Percentiles rank a stretch among this genome's conserved stretches.
Evolutionary conservation across 2,329 filamentous ascomycete species (phyloP).

Genomic region (Aspergillus melleus): DNA sequence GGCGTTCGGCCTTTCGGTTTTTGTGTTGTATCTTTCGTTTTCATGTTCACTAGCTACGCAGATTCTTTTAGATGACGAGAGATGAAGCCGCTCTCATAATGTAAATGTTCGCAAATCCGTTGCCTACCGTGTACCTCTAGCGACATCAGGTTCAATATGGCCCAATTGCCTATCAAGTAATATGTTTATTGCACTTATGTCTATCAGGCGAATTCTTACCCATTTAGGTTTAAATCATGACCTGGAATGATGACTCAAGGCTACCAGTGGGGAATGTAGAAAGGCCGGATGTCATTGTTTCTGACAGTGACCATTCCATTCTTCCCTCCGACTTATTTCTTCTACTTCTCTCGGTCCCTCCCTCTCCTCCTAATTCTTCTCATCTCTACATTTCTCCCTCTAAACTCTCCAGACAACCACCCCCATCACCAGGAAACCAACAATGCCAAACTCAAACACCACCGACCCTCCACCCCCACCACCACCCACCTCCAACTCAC

Average conservation of each 20-base stretch:
- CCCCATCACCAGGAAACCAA: not conserved
- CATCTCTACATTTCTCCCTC: not conserved
- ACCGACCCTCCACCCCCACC: not conserved
- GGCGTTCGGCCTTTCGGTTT: slow-evolving; percentile 18
- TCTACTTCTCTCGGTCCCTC: too few relatives aligned
- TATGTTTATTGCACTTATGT: not conserved
- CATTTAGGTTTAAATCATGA: not conserved
- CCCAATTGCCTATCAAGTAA: too few relatives aligned
- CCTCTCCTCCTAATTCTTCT: too few relatives aligned
- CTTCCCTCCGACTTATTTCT: too few relatives aligned
- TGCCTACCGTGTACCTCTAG: too few relatives aligned
- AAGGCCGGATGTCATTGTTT: too few relatives aligned
- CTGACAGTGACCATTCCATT: too few relatives aligned
- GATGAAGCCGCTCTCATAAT: not conserved
- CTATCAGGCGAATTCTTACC: not conserved
- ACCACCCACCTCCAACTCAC: not conserved
- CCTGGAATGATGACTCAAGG: not conserved
- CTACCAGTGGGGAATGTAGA: not conserved
- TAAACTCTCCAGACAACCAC: not conserved
- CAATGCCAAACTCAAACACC: not conserved
- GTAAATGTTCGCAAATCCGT: not conserved
- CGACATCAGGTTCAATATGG: too few relatives aligned
- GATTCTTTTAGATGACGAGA: not conserved
- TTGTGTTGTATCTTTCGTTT: not conserved
- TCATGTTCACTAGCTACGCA: not conserved